Base-by-base conservation (phyloP, 495 filamentous ascomycete species). In the Cercophora scortea region DNA sequence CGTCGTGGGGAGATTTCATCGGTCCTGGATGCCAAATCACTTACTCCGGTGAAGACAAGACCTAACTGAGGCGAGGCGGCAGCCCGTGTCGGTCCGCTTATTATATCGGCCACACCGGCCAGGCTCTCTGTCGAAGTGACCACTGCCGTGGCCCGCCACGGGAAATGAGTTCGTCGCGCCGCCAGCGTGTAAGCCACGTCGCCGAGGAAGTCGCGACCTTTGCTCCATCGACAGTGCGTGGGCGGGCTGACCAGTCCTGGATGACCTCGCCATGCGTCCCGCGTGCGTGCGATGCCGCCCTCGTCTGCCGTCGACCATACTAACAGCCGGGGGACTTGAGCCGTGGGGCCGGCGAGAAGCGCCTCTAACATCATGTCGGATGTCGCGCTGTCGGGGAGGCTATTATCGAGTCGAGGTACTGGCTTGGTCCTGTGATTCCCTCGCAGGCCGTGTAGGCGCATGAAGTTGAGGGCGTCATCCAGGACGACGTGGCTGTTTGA, bases 161-260 rank as follows among this genome's bases (percentile, higher is more conserved):
- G 51, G 43, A 64, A 34, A 43, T 56, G 55, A 44, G 58, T 62
- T 17, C 70, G 59, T 4, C 61, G 56, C 1, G 59, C 60, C 2
- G 25, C 25, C n/a, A 74, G 48, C 8, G 70, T 73, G 25, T 61
- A 66, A 0, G 63, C 67, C 10, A 67, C 25, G 9, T 61, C 49
- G 15, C 52, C 55, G 8, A 66, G 19, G 18, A 33, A 41, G 8
- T 18, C 44, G 10, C 34, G 12, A 36, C 52, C 49, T 36, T 25
- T 25, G 25, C 2, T 25, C 25, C 25, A 25, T 25, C 25, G 25
- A 5, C 25, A 25, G 25, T 25, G 25, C 25, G 25, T 5, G 5
- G 25, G 25, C 25, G 25, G 25, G 25, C 25, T 25, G 25, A 5
- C 25, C 25, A 25, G 25, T 25, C 15, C 25, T 9, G 11, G 11